Percentiles rank a stretch among this genome's conserved stretches.
Evolutionary conservation across 495 filamentous ascomycete species (phyloP).

Genomic region (Letharia lupina): DNA sequence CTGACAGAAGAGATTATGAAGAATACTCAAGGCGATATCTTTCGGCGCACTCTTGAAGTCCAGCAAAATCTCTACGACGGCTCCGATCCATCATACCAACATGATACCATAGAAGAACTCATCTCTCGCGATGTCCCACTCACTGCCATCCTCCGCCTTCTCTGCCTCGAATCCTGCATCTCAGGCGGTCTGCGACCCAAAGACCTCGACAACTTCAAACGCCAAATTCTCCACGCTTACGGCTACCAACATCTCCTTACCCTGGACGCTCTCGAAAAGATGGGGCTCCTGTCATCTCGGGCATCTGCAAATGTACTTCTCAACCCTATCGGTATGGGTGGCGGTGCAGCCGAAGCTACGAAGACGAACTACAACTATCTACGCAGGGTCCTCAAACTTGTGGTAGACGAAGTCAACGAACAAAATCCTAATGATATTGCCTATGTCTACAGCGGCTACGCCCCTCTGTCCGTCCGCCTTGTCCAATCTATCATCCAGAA

Average conservation of each 20-base stretch:
- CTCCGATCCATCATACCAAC: constrained; percentile 76
- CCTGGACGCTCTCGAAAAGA: constrained; percentile 79
- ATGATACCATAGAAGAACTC: constrained; percentile 85
- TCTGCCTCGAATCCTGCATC: constrained; percentile 88
- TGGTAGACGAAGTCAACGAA: constrained; percentile 95
- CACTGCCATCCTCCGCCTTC: constrained; percentile 67
- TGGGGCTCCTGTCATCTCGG: constrained; percentile 70
- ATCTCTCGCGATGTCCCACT: constrained; percentile 78
- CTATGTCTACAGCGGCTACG: constrained; percentile 96
- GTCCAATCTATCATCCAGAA: constrained; percentile 96
- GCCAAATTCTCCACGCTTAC: constrained; percentile 82
- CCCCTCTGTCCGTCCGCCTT: constrained; percentile 83
- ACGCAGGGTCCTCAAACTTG: constrained; percentile 74
- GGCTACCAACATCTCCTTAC: constrained; percentile 91
- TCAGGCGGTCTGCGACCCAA: constrained; percentile 77
- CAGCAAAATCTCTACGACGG: constrained; percentile 95
- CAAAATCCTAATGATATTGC: constrained; percentile 93
- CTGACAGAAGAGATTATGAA: constrained; percentile 94
- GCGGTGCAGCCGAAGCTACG: constrained; percentile 44
- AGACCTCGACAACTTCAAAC: constrained; percentile 83
- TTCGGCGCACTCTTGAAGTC: constrained; percentile 79
- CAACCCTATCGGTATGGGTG: constrained; percentile 49
- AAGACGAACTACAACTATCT: constrained; percentile 90
- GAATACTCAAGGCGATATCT: constrained; percentile 76
- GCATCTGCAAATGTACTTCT: constrained; percentile 64